phyloP scores from a whole-genome alignment of 1,139 yeast genomes.

The Saccharomycopsis crataegensis region DNA sequence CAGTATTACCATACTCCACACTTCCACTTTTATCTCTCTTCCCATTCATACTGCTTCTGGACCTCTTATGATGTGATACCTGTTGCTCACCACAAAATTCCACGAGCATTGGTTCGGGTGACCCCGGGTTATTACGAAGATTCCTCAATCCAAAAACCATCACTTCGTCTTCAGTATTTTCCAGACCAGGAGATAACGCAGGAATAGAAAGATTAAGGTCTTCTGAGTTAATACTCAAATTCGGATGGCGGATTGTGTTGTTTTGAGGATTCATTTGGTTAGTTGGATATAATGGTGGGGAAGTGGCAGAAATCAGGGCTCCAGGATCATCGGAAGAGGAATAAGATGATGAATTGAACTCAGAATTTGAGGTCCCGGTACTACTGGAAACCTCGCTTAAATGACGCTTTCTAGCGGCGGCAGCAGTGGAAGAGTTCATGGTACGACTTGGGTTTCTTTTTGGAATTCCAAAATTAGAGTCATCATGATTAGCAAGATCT shows the following conservation, averaged over 20 bases:
- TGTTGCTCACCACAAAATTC: not conserved
- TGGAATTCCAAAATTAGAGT: not conserved
- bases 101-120: not conserved
- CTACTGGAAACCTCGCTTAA: not conserved
- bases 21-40: conserved; percentile 3
- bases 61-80: conserved; percentile 7
- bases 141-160: not conserved
- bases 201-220: conserved; percentile 3
- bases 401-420: not conserved
- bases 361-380: not conserved
- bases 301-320: not conserved
- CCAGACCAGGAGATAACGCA: not conserved
- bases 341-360: too few species aligned
- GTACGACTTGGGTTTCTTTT: not conserved
- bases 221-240: not conserved
- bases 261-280: not conserved
- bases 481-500: not conserved
- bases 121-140: not conserved
- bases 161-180: not conserved
- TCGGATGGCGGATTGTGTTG: not conserved
- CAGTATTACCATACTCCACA: conserved; percentile 6
- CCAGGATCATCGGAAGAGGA: not conserved
- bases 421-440: not conserved
- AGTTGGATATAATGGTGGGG: not conserved
- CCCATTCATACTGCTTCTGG: conserved; percentile 2